A percentile compares a stretch with the other conserved stretches of the same genome.
Conservation (phyloP, 208 protist genomes). For the Acanthamoeba divionensis region DNA sequence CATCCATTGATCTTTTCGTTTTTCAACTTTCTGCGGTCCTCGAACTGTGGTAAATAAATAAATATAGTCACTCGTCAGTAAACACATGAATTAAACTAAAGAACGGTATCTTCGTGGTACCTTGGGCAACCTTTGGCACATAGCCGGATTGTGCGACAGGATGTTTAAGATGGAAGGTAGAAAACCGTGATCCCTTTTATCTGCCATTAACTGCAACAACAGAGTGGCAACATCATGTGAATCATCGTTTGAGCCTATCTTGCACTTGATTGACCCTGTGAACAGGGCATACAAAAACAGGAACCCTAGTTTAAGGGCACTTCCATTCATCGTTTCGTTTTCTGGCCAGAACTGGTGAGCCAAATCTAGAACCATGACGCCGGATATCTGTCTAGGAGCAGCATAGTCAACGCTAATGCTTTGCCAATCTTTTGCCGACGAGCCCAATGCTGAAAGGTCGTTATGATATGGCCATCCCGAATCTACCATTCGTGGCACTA, state of each 20-base stretch:
- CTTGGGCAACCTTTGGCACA: slow-evolving; percentile 3
- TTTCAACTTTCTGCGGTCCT: background rate
- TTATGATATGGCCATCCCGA: background rate
- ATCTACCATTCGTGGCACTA: background rate
- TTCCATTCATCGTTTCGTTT: slow-evolving; percentile 85
- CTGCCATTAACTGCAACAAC: background rate
- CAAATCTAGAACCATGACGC: slow-evolving; percentile 53
- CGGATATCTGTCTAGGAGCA: background rate
- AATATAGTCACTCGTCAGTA: too few species aligned
- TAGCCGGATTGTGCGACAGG: slow-evolving; percentile 1
- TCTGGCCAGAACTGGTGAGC: slow-evolving; percentile 73
- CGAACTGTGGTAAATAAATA: too few species aligned
- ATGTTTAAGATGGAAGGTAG: slow-evolving; percentile 6
- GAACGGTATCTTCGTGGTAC: too few species aligned
- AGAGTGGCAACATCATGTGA: background rate
- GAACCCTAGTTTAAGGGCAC: slow-evolving; percentile 81
- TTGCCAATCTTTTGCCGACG: background rate
- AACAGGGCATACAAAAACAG: slow-evolving; percentile 83
- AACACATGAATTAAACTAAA: too few species aligned
- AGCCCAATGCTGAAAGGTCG: background rate
- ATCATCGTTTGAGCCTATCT: slow-evolving; percentile 20
- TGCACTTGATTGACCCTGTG: slow-evolving; percentile 29
- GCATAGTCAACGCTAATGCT: background rate
- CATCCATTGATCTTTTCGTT: background rate
- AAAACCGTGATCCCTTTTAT: slow-evolving; percentile 21